Conservation (phyloP, 768 basidiomycete genomes). For the Leccinum aurantiacum region DNA sequence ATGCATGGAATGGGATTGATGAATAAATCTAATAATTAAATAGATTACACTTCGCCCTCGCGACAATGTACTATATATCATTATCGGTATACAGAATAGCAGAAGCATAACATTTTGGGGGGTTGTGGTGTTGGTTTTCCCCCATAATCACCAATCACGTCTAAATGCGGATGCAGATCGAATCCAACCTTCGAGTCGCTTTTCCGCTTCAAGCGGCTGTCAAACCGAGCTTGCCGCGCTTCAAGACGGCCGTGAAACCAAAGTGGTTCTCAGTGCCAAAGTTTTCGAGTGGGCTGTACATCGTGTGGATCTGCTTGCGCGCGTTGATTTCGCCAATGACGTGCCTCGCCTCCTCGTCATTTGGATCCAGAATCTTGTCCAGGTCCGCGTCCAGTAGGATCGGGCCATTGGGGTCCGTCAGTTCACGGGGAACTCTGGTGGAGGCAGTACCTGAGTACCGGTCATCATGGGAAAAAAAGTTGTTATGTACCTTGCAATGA, state of each 20-base stretch:
- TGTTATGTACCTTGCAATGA: conserved; percentile 1
- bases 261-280: conserved; percentile 15
- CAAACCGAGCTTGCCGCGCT: conserved; percentile 6
- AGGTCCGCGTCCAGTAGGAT: conserved; percentile 4
- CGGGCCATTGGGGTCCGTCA: neutral
- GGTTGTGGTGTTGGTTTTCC: no score
- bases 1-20: no score
- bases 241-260: conserved; percentile 9
- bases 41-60: no score
- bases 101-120: no score
- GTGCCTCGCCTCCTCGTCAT: conserved; percentile 10
- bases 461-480: no score
- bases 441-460: neutral
- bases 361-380: neutral
- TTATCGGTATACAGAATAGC: no score
- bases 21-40: no score
- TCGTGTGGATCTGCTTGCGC: conserved; percentile 16
- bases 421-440: neutral
- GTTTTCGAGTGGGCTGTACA: conserved; percentile 15
- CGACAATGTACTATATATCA: no score
- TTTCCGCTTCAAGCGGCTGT: neutral
- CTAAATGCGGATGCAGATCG: neutral
- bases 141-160: neutral
- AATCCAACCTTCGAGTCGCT: no score
- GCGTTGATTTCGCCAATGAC: conserved; percentile 16